Conservation (phyloP, 805 yeast species). For the Zygosaccharomyces bisporus region DNA sequence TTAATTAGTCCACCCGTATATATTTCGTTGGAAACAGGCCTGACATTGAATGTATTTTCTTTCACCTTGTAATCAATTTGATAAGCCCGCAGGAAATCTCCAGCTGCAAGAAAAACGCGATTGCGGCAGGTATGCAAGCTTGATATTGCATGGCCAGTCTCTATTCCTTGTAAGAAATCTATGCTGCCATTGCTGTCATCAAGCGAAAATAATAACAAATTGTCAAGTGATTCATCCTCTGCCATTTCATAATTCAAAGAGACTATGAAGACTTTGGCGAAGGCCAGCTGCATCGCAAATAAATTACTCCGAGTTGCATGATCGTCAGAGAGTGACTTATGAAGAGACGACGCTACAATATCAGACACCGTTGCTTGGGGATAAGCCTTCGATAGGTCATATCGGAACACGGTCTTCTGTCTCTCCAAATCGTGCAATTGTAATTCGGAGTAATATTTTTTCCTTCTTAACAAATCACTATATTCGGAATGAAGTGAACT, state of each 20-base stretch:
- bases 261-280: conserved; percentile 38
- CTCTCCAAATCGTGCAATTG: conserved; percentile 19
- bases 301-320: conserved; percentile 15
- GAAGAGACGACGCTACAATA: conserved; percentile 19
- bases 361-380: conserved; percentile 25
- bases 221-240: conserved; percentile 31
- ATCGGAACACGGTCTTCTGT: conserved; percentile 7
- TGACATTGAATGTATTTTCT: conserved; percentile 34
- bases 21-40: conserved; percentile 23
- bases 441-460: conserved; percentile 9
- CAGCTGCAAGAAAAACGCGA: conserved; percentile 33
- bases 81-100: conserved; percentile 32
- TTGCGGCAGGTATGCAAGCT: conserved; percentile 30
- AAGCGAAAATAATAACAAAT: conserved; percentile 35
- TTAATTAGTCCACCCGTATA: conserved; percentile 18
- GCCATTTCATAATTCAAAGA: conserved; percentile 35
- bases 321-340: neutral
- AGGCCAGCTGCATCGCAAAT: conserved; percentile 34
- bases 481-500: conserved; percentile 14
- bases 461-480: conserved; percentile 8
- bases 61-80: conserved; percentile 36
- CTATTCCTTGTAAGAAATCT: conserved; percentile 28
- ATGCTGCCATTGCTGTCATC: conserved; percentile 36
- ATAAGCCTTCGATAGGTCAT: conserved; percentile 17
- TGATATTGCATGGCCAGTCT: conserved; percentile 18